Conservation (phyloP, 495 filamentous ascomycete species). For the Aspergillus nanangensis region DNA sequence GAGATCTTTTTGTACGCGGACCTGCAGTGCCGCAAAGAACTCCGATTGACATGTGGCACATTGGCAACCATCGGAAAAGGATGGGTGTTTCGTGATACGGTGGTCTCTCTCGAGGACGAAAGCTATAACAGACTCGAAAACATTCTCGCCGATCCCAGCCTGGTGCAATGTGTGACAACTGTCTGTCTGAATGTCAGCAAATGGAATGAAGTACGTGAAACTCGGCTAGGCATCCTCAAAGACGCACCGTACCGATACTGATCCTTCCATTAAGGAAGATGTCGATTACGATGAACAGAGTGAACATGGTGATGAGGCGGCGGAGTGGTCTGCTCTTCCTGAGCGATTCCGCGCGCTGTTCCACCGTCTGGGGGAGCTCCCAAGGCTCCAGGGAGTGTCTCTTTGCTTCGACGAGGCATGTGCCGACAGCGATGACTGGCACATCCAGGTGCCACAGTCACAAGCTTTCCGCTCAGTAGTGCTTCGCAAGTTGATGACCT, state of each 20-base stretch:
- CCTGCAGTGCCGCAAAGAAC: not conserved
- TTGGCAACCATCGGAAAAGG: conserved; percentile 1
- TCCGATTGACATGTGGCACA: conserved; percentile 1
- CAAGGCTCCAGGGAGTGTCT: conserved; percentile 13
- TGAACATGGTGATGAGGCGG: not conserved
- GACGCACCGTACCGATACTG: not conserved
- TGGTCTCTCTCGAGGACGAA: not conserved
- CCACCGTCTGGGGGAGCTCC: conserved; percentile 6
- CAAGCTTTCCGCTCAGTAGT: conserved; percentile 7
- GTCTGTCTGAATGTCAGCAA: not conserved
- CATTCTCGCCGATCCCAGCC: conserved; percentile 1
- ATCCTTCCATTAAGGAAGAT: not conserved
- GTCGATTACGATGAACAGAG: not conserved
- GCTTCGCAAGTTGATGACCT: conserved; percentile 7
- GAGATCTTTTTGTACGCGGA: conserved; percentile 1
- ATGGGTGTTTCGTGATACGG: not conserved
- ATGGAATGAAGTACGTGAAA: not conserved
- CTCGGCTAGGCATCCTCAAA: too few species aligned
- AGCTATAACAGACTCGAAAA: not conserved
- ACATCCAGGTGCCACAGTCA: conserved; percentile 1
- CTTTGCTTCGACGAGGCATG: conserved; percentile 17
- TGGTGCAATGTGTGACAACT: not conserved
- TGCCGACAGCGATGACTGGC: not conserved
- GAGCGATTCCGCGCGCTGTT: conserved; percentile 1
- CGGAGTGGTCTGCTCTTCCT: not conserved